phyloP scores from a whole-genome alignment of 1,284 basidiomycete genomes.

The Irpex sp. region DNA sequence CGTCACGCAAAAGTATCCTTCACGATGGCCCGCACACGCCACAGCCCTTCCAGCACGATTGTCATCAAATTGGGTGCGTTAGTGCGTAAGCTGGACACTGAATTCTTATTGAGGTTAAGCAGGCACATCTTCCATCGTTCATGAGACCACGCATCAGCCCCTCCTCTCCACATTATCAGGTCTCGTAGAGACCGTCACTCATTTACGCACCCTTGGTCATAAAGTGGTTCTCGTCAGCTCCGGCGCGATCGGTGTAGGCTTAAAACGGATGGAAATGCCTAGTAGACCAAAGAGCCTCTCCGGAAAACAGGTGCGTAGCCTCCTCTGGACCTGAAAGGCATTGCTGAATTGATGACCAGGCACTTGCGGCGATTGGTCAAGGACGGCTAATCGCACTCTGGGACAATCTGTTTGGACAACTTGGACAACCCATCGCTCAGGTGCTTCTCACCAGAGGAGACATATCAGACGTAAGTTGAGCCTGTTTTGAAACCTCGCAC shows the following conservation, averaged over 20 bases:
- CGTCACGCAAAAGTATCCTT: neutral
- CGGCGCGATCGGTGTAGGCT: slow-evolving; percentile 93
- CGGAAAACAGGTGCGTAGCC: slow-evolving; percentile 66
- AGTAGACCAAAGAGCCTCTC: slow-evolving; percentile 81
- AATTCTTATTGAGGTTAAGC: neutral
- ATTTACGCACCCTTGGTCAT: slow-evolving; percentile 80
- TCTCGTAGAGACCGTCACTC: slow-evolving; percentile 88
- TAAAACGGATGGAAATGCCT: slow-evolving; percentile 87
- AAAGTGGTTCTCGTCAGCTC: slow-evolving; percentile 94
- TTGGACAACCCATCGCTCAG: slow-evolving; percentile 95
- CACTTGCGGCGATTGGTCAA: slow-evolving; percentile 95
- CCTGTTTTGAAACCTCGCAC: neutral
- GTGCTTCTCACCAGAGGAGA: slow-evolving; percentile 92
- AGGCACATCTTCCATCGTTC: slow-evolving; percentile 95
- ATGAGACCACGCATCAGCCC: slow-evolving; percentile 86
- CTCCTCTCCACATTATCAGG: slow-evolving; percentile 88
- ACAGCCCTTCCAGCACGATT: slow-evolving; percentile 52
- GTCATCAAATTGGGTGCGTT: slow-evolving; percentile 82
- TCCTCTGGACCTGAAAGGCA: too few relatives aligned
- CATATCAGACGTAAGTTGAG: slow-evolving; percentile 84
- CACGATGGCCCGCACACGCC: slow-evolving; percentile 26
- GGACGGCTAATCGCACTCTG: slow-evolving; percentile 93
- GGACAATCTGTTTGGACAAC: slow-evolving; percentile 93
- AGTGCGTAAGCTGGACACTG: neutral
- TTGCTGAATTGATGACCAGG: slow-evolving; percentile 41